Evolutionary conservation across 2,329 filamentous ascomycete genomes (phyloP).

Genomic region (Ploettnerulaceae sp.): DNA sequence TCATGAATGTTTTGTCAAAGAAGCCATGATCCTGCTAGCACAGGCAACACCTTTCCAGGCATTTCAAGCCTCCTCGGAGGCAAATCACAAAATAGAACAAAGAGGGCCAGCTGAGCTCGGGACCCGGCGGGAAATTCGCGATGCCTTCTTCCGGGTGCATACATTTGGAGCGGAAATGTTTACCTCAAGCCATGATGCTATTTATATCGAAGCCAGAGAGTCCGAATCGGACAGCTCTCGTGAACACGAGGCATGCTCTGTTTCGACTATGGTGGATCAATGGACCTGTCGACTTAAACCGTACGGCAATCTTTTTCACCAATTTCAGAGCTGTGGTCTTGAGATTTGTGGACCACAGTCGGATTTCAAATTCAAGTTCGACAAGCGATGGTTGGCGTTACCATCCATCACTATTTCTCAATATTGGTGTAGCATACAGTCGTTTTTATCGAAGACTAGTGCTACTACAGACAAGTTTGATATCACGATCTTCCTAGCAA

Average conservation of each 20-base stretch:
- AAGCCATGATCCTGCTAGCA: slow-evolving; percentile 32
- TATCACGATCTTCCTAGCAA: slow-evolving; percentile 32
- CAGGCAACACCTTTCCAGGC: neutral
- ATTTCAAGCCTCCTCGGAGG: slow-evolving; percentile 3
- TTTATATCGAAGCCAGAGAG: slow-evolving; percentile 35
- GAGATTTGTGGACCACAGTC: slow-evolving; percentile 11
- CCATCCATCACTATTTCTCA: slow-evolving; percentile 16
- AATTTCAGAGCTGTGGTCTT: slow-evolving; percentile 22
- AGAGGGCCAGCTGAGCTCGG: slow-evolving; percentile 19
- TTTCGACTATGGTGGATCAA: slow-evolving; percentile 19
- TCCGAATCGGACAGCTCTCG: slow-evolving; percentile 1
- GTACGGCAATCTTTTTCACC: slow-evolving; percentile 16
- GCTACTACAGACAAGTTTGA: slow-evolving; percentile 23
- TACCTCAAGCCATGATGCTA: slow-evolving; percentile 30
- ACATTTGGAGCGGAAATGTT: slow-evolving; percentile 39
- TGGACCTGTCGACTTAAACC: slow-evolving; percentile 17
- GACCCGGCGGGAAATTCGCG: slow-evolving; percentile 32
- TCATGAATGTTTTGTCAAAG: neutral
- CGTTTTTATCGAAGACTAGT: slow-evolving; percentile 12
- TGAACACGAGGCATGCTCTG: slow-evolving; percentile 15
- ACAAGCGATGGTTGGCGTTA: slow-evolving; percentile 22
- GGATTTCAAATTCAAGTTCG: slow-evolving; percentile 8
- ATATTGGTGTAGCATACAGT: slow-evolving; percentile 26
- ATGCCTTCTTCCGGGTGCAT: slow-evolving; percentile 32
- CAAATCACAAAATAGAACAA: too few relatives aligned